Evolutionary conservation across 1,139 yeast genomes (phyloP), one percentile per base, ranked within the genome.

Genomic region (Protomyces arabidopsidicola): DNA sequence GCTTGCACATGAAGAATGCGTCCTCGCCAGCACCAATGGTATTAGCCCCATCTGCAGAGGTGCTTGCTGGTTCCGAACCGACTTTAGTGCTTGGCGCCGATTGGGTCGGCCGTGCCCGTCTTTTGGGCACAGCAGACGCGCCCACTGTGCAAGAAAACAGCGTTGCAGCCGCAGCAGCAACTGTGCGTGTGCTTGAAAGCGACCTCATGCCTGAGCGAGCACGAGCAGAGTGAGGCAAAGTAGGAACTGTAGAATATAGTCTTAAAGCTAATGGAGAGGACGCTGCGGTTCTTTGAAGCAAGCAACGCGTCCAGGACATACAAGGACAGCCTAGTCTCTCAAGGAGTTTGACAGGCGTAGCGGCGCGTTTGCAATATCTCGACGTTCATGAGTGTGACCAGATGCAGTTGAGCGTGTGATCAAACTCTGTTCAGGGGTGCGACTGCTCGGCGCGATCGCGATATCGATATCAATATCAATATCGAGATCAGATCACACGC

Each of bases 71-170:
- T n/a, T 42, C 24, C 5, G 22, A n/a, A 42, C 48, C 48, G 20
- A 42, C 48, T 2, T n/a, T 18, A 5, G 48, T 12, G 12, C 22
- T 18, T n/a, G 12, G 4, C 12, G 12, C 24, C 6, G 48, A 9
- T 42, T 42, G 48, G 9, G 48, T 16, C 5, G 48, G 48, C 4
- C 48, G 20, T 16, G 48, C 48, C 5, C 62, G 55, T 12, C 56
- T 38, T 27, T 58, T 58, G 14, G 62, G 62, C 31, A 55, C 53
- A 9, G 54, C 53, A 22, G 56, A 55, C 22, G 53, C 34, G 9
- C 62, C 62, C 20, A 58, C 53, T 3, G 62, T 51, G 36, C 56
- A 55, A 5, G 62, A 51, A 38, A 58, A 58, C 20, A 58, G 52
- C 5, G 62, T 38, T 3, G 62, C 62, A 10, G 48, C 48, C 12